These are phyloP conservation scores for Aspergillus tubingensis DNA, from an alignment of 2,329 filamentous ascomycete species.

Conservation along the genomic window DNA sequence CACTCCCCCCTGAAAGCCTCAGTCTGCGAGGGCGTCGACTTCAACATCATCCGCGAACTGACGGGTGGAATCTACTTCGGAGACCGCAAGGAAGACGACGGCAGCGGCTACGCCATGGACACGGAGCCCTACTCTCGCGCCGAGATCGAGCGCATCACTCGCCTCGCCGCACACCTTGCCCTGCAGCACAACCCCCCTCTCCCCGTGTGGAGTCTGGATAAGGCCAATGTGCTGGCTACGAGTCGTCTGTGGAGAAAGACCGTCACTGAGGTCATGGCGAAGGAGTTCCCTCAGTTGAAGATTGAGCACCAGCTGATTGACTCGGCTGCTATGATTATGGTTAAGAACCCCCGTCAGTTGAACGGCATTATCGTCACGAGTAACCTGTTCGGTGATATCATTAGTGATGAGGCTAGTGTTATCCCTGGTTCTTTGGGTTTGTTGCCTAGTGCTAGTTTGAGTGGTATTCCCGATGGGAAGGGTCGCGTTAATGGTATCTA, in stretches of 20 bases:
- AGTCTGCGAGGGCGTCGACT: constrained; percentile 83
- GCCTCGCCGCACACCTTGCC: constrained; percentile 79
- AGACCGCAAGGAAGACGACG: constrained; percentile 73
- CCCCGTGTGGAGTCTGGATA: constrained; percentile 85
- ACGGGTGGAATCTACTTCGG: constrained; percentile 96
- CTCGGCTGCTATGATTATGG: constrained; percentile 94
- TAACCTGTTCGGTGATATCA: constrained; percentile 95
- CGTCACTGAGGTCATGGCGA: constrained; percentile 78
- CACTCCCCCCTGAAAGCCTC: constrained; percentile 83
- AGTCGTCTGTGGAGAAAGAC: constrained; percentile 86
- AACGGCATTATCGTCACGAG: constrained; percentile 91
- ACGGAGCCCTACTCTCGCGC: constrained; percentile 80
- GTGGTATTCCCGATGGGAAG: constrained; percentile 82
- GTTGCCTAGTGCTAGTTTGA: constrained; percentile 82
- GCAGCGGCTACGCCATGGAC: constrained; percentile 76
- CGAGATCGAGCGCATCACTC: constrained; percentile 86
- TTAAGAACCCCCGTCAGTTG: constrained; percentile 84
- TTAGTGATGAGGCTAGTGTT: constrained; percentile 90
- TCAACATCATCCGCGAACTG: constrained; percentile 88
- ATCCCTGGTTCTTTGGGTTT: constrained; percentile 90
- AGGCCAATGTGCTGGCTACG: constrained; percentile 94
- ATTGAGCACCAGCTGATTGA: constrained; percentile 91
- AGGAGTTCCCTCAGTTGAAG: constrained; percentile 85
- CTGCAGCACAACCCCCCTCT: constrained; percentile 73
- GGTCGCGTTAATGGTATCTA: constrained; percentile 89